A percentile compares a stretch with the other conserved stretches of the same genome.
These are phyloP conservation scores for Aspergillus fumigatus DNA, from an alignment of 2,329 filamentous ascomycete genomes.

Conservation along the genomic window DNA sequence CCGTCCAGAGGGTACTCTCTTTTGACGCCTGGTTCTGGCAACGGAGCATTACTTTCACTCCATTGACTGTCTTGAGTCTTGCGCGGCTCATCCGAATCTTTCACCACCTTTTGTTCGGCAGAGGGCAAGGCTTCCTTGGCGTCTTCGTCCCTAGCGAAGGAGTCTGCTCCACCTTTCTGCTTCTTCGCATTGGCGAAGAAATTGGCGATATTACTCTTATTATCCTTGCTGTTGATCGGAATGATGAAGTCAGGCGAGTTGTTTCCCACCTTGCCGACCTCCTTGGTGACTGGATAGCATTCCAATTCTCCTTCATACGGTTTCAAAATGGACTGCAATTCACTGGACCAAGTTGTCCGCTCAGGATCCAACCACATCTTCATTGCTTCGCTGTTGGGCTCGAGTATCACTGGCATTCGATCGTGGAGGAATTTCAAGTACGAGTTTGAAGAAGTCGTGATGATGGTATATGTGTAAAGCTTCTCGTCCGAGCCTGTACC, in stretches of 20 bases:
- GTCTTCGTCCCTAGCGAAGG: constrained; percentile 25
- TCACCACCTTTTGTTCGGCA: constrained; percentile 22
- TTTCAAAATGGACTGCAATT: constrained; percentile 73
- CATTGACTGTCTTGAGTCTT: constrained; percentile 42
- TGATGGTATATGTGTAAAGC: constrained; percentile 85
- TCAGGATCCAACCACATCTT: constrained; percentile 73
- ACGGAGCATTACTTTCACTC: constrained; percentile 50
- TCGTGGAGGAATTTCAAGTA: constrained; percentile 85
- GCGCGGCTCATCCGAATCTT: constrained; percentile 23
- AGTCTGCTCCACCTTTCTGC: constrained; percentile 22
- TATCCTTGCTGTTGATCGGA: constrained; percentile 76
- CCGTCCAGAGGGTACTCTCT: constrained; percentile 40
- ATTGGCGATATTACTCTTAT: constrained; percentile 90
- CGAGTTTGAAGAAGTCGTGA: constrained; percentile 82
- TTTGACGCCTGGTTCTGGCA: constrained; percentile 46
- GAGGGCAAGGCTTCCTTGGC: constrained; percentile 25
- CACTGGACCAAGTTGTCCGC: constrained; percentile 66
- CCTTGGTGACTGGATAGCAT: constrained; percentile 78
- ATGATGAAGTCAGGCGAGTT: constrained; percentile 80
- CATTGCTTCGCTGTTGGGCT: constrained; percentile 67
- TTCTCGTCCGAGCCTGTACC: constrained; percentile 57
- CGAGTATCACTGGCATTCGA: constrained; percentile 90
- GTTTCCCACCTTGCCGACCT: constrained; percentile 92
- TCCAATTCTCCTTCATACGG: constrained; percentile 77
- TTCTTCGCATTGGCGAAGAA: constrained; percentile 68